A percentile compares a stretch with the other conserved stretches of the same genome.
Evolutionary conservation across 2,329 filamentous ascomycete genomes (phyloP).

Genomic region (Onygenales sp.): DNA sequence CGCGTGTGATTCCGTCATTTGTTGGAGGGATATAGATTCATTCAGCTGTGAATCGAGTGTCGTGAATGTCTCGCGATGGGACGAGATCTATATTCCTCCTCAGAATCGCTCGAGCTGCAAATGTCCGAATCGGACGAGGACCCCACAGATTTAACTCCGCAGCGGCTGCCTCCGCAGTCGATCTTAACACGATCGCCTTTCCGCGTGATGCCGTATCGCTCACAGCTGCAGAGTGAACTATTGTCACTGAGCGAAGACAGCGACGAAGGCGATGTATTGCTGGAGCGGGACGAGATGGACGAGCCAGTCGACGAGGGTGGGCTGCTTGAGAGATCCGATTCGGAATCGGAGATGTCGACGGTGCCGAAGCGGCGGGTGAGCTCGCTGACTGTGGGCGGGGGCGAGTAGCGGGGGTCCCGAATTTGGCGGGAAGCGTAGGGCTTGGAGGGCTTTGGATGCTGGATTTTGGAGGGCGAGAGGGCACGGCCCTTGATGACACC

Average conservation of each 20-base stretch:
- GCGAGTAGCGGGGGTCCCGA: constrained; percentile 69
- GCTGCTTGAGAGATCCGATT: constrained; percentile 63
- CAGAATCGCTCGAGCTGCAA: constrained; percentile 2
- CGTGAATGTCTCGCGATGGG: background rate
- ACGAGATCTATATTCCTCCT: constrained; percentile 2
- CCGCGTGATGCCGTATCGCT: constrained; percentile 93
- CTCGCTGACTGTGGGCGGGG: constrained; percentile 64
- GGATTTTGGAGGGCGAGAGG: constrained; percentile 79
- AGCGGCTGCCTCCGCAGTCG: constrained; percentile 84
- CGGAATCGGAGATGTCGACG: constrained; percentile 61
- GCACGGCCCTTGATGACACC: constrained; percentile 83
- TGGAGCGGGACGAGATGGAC: constrained; percentile 66
- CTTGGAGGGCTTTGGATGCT: constrained; percentile 79
- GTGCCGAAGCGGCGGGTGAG: constrained; percentile 67
- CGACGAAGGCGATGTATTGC: constrained; percentile 44
- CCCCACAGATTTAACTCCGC: constrained; percentile 49
- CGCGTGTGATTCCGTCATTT: background rate
- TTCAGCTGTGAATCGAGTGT: background rate
- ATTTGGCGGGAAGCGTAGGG: constrained; percentile 82
- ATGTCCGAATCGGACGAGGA: constrained; percentile 5
- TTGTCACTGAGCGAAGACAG: constrained; percentile 59
- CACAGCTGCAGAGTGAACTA: constrained; percentile 68
- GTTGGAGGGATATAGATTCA: background rate
- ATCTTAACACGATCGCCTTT: constrained; percentile 88
- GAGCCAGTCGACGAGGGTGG: constrained; percentile 57